phyloP scores from a whole-genome alignment of 1,139 yeast species.

The Saccharomyces hybrid region DNA sequence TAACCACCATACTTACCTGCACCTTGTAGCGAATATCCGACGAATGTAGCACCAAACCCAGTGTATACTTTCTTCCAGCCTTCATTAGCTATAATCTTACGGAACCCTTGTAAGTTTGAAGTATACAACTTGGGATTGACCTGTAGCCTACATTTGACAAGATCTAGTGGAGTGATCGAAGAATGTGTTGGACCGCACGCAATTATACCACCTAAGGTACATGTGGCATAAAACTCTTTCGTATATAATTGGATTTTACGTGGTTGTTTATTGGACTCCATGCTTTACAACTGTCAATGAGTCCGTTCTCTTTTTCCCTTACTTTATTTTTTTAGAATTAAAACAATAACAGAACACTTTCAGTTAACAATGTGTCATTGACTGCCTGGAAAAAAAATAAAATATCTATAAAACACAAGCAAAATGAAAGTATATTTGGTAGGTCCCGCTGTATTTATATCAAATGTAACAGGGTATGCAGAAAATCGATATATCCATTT shows the following conservation, averaged over 20 bases:
- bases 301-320: background rate
- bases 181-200: slow-evolving; percentile 98
- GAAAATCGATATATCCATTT: background rate
- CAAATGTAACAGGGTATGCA: background rate
- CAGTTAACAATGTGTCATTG: background rate
- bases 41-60: slow-evolving; percentile 83
- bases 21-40: slow-evolving; percentile 91
- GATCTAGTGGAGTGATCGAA: slow-evolving; percentile 82
- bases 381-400: background rate
- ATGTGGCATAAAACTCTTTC: slow-evolving; percentile 68
- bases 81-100: slow-evolving; percentile 57
- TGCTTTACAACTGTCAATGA: background rate
- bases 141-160: slow-evolving; percentile 88
- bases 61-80: slow-evolving; percentile 72
- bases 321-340: background rate
- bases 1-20: slow-evolving; percentile 95
- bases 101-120: slow-evolving; percentile 74
- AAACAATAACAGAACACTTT: background rate
- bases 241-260: slow-evolving; percentile 41
- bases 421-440: too few relatives aligned
- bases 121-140: slow-evolving; percentile 65
- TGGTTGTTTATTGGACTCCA: background rate
- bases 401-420: background rate
- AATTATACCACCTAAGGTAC: slow-evolving; percentile 76
- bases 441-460: background rate